phyloP scores from a whole-genome alignment of 192 early-diverging fungal genomes.

The Anaeromyces robustus region DNA sequence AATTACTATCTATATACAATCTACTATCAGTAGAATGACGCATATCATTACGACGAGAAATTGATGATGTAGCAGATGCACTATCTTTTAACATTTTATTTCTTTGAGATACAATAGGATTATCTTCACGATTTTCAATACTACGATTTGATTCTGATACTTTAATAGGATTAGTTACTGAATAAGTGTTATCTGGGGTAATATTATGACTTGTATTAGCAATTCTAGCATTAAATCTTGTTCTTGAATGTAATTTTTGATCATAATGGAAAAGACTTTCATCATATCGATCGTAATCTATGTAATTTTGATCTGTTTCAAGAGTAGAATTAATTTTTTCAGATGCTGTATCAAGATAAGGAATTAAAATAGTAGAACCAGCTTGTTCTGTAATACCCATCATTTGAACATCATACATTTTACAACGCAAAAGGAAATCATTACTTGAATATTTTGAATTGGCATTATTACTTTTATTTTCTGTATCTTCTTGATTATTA shows the following conservation, averaged over 20 bases:
- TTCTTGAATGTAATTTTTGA: neutral
- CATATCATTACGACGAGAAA: neutral
- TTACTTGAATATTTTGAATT: conserved; percentile 6
- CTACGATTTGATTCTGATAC: neutral
- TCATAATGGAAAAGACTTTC: neutral
- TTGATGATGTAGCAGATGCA: neutral
- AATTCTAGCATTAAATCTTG: neutral
- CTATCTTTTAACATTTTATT: neutral
- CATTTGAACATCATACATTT: conserved; percentile 74
- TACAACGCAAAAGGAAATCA: conserved; percentile 51
- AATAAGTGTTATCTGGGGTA: neutral
- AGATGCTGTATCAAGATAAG: conserved; percentile 13
- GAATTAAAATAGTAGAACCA: conserved; percentile 30
- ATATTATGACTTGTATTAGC: neutral
- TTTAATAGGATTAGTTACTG: neutral
- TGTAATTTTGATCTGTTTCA: neutral
- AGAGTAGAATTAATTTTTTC: neutral
- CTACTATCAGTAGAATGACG: neutral
- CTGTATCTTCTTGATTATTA: neutral
- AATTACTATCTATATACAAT: neutral
- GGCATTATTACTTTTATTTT: conserved; percentile 20
- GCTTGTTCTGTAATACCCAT: conserved; percentile 58
- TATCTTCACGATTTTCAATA: neutral
- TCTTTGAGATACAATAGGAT: neutral
- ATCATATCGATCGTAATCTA: neutral